These are phyloP conservation scores for Pythium sukuiense DNA, from an alignment of 352 stramenopile genomes.

Conservation along the genomic window DNA sequence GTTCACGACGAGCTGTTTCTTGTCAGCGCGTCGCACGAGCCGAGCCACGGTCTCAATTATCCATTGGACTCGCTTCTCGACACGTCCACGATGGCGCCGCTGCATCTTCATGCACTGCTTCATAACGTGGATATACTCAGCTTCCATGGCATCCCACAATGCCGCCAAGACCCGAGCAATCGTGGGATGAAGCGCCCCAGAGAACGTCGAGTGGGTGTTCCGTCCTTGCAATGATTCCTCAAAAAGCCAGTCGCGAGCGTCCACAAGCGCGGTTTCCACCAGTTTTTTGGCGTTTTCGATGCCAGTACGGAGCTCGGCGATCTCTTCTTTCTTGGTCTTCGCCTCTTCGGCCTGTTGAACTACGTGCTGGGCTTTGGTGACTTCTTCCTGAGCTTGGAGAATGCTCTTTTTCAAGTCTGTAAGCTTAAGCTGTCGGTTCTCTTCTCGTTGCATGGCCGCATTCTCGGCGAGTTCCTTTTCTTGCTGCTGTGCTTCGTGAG, in stretches of 20 bases:
- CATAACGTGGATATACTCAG: slow-evolving; percentile 53
- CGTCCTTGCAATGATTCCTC: slow-evolving; percentile 15
- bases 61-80: slow-evolving; percentile 31
- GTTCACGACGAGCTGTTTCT: slow-evolving; percentile 65
- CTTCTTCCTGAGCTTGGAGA: slow-evolving; percentile 36
- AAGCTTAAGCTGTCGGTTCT: slow-evolving; percentile 35
- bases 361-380: slow-evolving; percentile 34
- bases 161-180: slow-evolving; percentile 34
- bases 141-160: slow-evolving; percentile 62
- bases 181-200: slow-evolving; percentile 27
- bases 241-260: slow-evolving; percentile 22
- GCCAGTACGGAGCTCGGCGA: slow-evolving; percentile 43
- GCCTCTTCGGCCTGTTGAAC: slow-evolving; percentile 64
- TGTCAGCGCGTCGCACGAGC: slow-evolving; percentile 61
- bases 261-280: slow-evolving; percentile 25
- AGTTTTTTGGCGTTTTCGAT: slow-evolving; percentile 34
- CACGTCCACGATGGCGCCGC: slow-evolving; percentile 34
- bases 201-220: slow-evolving; percentile 14
- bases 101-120: slow-evolving; percentile 40
- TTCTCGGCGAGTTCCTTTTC: slow-evolving; percentile 31
- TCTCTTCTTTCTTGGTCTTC: slow-evolving; percentile 80
- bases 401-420: slow-evolving; percentile 39
- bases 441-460: slow-evolving; percentile 37
- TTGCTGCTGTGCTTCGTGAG: slow-evolving; percentile 18
- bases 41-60: slow-evolving; percentile 49